These are phyloP conservation scores for Penicillium simplicissimum DNA, from an alignment of 495 filamentous ascomycete genomes.

Conservation along the genomic window DNA sequence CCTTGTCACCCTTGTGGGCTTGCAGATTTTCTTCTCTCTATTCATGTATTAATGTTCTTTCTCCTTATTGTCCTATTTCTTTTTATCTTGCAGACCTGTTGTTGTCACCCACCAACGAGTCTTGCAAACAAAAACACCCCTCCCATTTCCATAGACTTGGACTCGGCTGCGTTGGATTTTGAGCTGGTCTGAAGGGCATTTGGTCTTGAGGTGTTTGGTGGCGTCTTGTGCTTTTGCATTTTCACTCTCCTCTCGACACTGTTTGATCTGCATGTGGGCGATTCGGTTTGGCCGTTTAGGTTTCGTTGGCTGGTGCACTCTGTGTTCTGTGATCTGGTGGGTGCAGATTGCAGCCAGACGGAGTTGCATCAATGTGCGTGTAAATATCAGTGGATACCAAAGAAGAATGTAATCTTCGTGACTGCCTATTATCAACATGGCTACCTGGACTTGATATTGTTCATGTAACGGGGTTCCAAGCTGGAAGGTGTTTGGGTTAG, in stretches of 20 bases:
- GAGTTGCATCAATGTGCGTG: constrained; percentile 18
- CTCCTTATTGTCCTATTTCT: constrained; percentile 13
- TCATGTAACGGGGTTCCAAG: background rate
- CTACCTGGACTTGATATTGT: background rate
- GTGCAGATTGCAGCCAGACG: background rate
- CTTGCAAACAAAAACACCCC: constrained; percentile 6
- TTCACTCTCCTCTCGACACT: constrained; percentile 42
- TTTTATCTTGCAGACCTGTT: constrained; percentile 4
- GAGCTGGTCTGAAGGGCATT: constrained; percentile 29
- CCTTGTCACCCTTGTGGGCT: constrained; percentile 15
- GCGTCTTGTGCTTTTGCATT: constrained; percentile 33
- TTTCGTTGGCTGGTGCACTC: constrained; percentile 12
- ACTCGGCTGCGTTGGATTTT: constrained; percentile 22
- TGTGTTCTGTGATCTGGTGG: background rate
- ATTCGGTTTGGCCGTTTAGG: constrained; percentile 13
- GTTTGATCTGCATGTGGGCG: constrained; percentile 36
- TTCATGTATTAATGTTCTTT: constrained; percentile 37
- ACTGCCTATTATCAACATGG: background rate
- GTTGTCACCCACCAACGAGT: background rate
- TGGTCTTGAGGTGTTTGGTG: constrained; percentile 33
- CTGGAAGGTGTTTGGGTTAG: no score
- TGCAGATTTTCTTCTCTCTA: constrained; percentile 21
- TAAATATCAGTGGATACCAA: constrained; percentile 26
- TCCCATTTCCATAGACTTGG: constrained; percentile 26
- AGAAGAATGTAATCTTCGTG: constrained; percentile 17